Percentiles rank a stretch among this genome's conserved stretches.
These are phyloP conservation scores for Aspergillus candidus DNA, from an alignment of 2,329 filamentous ascomycete species.

Conservation along the genomic window DNA sequence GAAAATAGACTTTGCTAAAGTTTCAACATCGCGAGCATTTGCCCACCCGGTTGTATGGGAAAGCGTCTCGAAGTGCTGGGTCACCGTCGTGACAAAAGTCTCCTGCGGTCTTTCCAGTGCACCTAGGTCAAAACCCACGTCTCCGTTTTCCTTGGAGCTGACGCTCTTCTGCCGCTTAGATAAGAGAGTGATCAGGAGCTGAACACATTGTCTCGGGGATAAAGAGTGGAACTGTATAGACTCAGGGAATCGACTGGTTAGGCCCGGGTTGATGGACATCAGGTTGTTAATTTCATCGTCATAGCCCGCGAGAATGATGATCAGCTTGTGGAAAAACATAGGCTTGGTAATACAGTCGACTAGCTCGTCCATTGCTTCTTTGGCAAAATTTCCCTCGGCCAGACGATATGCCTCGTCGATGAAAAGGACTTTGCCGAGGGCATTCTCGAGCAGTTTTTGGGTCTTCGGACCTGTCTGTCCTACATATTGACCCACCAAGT, in stretches of 20 bases:
- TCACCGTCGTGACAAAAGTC: conserved; percentile 10
- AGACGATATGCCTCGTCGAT: conserved; percentile 69
- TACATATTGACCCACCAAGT: conserved; percentile 62
- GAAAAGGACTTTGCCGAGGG: conserved; percentile 61
- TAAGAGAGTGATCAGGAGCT: conserved; percentile 38
- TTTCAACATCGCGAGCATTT: conserved; percentile 57
- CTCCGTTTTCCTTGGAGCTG: no score
- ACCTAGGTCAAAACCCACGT: no score
- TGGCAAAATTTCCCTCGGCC: conserved; percentile 51
- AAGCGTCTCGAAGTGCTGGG: conserved; percentile 37
- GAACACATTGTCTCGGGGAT: conserved; percentile 38
- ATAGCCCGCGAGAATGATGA: conserved; percentile 66
- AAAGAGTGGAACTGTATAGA: conserved; percentile 52
- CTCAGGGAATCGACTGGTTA: conserved; percentile 61
- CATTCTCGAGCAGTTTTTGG: conserved; percentile 53
- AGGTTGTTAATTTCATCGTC: conserved; percentile 60
- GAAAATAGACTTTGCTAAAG: conserved; percentile 49
- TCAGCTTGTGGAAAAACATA: conserved; percentile 53
- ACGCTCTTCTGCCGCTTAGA: conserved; percentile 10
- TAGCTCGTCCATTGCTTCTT: conserved; percentile 49
- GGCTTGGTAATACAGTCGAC: conserved; percentile 52
- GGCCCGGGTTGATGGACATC: conserved; percentile 55
- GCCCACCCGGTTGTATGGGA: conserved; percentile 50
- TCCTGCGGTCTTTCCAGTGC: conserved; percentile 5
- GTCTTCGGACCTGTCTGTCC: conserved; percentile 67